A percentile compares a stretch with the other conserved stretches of the same genome.
These are phyloP conservation scores for Oryza longistaminata DNA, from an alignment of 176 grass and related monocot genomes.

Conservation along the genomic window DNA sequence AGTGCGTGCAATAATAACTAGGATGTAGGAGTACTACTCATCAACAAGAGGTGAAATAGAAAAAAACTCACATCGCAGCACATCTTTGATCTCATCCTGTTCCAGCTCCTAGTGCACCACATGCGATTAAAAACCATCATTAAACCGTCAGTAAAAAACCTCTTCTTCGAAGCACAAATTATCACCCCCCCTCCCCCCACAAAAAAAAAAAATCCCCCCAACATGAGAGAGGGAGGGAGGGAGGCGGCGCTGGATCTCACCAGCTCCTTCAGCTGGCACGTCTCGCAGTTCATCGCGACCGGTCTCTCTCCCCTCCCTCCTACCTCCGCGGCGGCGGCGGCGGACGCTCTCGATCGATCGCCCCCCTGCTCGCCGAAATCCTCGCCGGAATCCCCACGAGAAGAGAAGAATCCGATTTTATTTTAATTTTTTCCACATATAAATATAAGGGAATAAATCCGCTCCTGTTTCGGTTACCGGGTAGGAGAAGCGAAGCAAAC, in stretches of 20 bases:
- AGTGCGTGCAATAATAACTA: neutral
- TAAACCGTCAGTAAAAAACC: neutral
- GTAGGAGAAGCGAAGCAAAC: neutral
- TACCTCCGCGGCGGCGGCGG: no score
- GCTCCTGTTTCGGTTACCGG: neutral
- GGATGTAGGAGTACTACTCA: no score
- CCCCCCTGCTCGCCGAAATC: neutral
- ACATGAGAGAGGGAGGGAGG: neutral
- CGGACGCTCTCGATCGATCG: no score
- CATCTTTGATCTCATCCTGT: neutral
- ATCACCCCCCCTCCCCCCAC: neutral
- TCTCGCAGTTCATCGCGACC: conserved; percentile 31
- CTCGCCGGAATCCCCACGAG: neutral
- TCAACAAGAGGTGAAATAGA: neutral
- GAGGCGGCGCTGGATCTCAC: neutral
- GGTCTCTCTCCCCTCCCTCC: neutral
- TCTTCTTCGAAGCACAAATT: neutral
- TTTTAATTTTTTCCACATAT: no score
- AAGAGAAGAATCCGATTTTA: neutral
- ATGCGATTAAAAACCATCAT: neutral
- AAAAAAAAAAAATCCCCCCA: no score
- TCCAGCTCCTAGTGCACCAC: conserved; percentile 7
- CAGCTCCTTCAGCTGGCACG: conserved; percentile 24
- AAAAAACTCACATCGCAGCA: conserved; percentile 19
- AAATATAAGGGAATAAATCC: neutral